Evolutionary conservation across 495 filamentous ascomycete species (phyloP), one percentile per base, ranked within the genome.

Genomic region (Aspergillus sclerotioniger): DNA sequence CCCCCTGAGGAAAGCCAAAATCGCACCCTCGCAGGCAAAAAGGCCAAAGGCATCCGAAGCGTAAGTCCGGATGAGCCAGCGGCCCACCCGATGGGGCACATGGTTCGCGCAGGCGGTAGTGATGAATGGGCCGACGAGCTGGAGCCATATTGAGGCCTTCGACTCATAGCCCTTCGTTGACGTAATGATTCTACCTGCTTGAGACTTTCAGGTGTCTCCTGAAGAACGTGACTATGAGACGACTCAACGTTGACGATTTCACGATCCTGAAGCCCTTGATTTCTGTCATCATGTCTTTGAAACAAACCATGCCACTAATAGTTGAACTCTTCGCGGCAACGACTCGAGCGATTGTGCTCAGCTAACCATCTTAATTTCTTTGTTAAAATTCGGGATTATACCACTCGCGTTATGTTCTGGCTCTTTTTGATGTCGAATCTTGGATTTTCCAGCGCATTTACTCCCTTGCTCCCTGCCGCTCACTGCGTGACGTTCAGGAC

Each of bases 1-100:
- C 82, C 85, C n/a, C 82, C 85, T 12, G 84, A 86, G 16, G 80
- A 82, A 29, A 72, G 75, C 29, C 74, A 82, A 56, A 70, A 64
- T 51, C 66, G 80, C 45, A 73, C 78, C 46, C 71, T 80, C 43
- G 74, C 66, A 35, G 74, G 73, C 51, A 88, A 84, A 67, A 83
- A 79, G 60, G 63, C 69, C 57, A 84, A 79, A 64, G 77, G 77
- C n/a, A 77, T 81, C 19, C 75, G 77, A 53, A 80, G 77, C 54
- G 71, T 77, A 6, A 80, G 73, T 29, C 71, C 71, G 21, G 74
- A 77, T 16, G 72, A 71, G 47, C 71, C 74, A 15, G 58, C 64
- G 15, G 62, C 58, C 41, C 60, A 62, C 28, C 70, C 71, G 47
- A 66, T 66, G 48, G 73, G 68, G 41, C 67, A 75, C 59, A 68